Conservation (phyloP, 148 eudicot genomes). For the Camellia japonica region DNA sequence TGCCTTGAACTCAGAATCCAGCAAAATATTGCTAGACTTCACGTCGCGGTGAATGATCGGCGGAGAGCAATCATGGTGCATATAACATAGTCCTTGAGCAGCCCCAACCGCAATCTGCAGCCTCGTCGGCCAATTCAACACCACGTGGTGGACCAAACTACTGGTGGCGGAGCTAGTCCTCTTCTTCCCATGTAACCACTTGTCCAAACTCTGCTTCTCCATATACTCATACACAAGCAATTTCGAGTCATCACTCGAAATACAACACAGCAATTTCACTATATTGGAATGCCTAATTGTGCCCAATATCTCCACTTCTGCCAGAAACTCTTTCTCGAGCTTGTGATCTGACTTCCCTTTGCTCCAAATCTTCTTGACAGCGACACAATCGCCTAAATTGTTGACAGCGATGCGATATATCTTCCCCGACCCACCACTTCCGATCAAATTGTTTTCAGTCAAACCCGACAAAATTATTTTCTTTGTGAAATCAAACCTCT, state of each 20-base stretch:
- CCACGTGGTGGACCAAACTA: no score
- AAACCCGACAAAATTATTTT: neutral
- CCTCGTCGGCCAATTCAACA: neutral
- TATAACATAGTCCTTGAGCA: neutral
- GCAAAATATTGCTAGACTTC: neutral
- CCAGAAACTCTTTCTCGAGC: slow-evolving; percentile 1
- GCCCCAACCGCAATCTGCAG: neutral
- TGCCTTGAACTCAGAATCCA: slow-evolving; percentile 36
- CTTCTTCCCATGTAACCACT: slow-evolving; percentile 15
- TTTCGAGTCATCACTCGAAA: slow-evolving; percentile 12
- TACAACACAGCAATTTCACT: slow-evolving; percentile 13
- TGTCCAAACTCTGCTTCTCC: slow-evolving; percentile 11
- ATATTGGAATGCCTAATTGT: slow-evolving; percentile 12
- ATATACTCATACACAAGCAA: slow-evolving; percentile 16
- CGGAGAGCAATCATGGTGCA: neutral
- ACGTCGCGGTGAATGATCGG: neutral
- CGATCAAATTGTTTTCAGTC: slow-evolving; percentile 13
- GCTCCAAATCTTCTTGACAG: slow-evolving; percentile 7
- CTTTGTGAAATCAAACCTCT: slow-evolving; percentile 4
- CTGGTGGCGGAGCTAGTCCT: neutral
- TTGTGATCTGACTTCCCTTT: slow-evolving; percentile 1
- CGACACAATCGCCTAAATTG: neutral
- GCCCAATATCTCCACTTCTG: slow-evolving; percentile 16
- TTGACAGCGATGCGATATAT: neutral
- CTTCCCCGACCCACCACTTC: slow-evolving; percentile 11